A percentile compares a stretch with the other conserved stretches of the same genome.
These are phyloP conservation scores for Cyclotella kingstonii DNA, from an alignment of 108 stramenopile genomes.

Conservation along the genomic window DNA sequence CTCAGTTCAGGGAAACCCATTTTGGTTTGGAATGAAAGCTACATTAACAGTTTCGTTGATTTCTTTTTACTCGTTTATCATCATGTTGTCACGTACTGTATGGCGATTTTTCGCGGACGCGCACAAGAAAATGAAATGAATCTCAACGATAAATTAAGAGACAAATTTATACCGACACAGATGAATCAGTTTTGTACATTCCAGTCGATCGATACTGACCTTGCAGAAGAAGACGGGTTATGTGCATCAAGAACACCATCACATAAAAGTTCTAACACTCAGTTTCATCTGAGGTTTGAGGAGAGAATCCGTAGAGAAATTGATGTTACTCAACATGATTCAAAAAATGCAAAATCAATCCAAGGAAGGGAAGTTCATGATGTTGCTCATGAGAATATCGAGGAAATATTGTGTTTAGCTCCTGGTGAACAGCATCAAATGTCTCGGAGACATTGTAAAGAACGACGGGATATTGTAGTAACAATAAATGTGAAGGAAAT, in stretches of 20 bases:
- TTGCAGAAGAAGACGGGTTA: constrained; percentile 8
- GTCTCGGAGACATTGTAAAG: constrained; percentile 2
- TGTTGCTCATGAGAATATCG: background rate
- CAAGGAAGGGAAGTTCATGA: background rate
- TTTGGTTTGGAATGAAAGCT: background rate
- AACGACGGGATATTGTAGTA: constrained; percentile 6
- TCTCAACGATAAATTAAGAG: background rate
- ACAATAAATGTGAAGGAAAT: constrained; percentile 20
- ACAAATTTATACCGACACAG: no score
- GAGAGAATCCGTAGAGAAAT: constrained; percentile 27
- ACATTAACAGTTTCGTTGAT: background rate
- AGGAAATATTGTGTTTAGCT: constrained; percentile 21
- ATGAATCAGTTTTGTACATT: no score
- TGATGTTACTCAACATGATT: background rate
- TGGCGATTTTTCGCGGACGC: background rate
- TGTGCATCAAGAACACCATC: constrained; percentile 2
- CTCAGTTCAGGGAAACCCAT: no score
- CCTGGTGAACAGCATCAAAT: constrained; percentile 6
- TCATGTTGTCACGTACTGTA: background rate
- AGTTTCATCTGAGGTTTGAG: constrained; percentile 26
- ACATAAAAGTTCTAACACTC: no score
- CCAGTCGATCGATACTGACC: no score
- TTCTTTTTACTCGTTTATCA: background rate
- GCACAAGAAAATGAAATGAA: background rate
- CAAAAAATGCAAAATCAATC: background rate